Base-by-base conservation (phyloP, 305 asterid species). In the Caryopteris hybrid region DNA sequence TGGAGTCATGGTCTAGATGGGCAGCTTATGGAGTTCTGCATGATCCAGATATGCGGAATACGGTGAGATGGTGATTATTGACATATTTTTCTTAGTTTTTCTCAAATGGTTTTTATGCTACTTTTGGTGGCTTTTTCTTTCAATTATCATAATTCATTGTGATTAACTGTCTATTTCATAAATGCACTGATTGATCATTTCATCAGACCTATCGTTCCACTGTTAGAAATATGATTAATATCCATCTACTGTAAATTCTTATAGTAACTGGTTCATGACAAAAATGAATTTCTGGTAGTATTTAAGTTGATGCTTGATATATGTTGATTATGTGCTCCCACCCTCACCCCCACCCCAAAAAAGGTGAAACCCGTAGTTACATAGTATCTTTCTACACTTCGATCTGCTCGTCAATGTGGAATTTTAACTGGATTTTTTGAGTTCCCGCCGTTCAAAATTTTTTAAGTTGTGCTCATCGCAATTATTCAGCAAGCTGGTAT, bases 1-100 rank as follows among this genome's bases (percentile, higher is more conserved):
- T 94, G 73, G 99, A 91, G 80, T 91, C 98, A 9, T 94, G 98
- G 99, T 89, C 99, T 47, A 89, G 95, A 72, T 94, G 98, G 99
- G 95, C 95, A 60, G 88, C 90, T 67, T 86, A 87, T 75, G 99
- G 98, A 72, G 79, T 94, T 77, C 72, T 94, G 83, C 98, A 88
- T 43, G 95, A 91, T 70, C 91, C 89, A 64, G 85, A 86, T 55
- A 76, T 84, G 89, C 85, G 96, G 74, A 78, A 71, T 47, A 74
- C 53, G 88, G 99, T 89, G 74, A 71, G 70, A 61, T 74, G 68
- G 42, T 70, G 60, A 57, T 50, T 60, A 45, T 57, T 72, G 41
- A 39, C 29, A 0, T 17, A 34, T 47, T 33, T 57, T 46, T 46
- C 36, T 39, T 46, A 11, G 43, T 25, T 25, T 43, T 57, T 3